A percentile compares a stretch with the other conserved stretches of the same genome.
Evolutionary conservation across 2,329 filamentous ascomycete genomes (phyloP).

Genomic region (Penicillium italicum): DNA sequence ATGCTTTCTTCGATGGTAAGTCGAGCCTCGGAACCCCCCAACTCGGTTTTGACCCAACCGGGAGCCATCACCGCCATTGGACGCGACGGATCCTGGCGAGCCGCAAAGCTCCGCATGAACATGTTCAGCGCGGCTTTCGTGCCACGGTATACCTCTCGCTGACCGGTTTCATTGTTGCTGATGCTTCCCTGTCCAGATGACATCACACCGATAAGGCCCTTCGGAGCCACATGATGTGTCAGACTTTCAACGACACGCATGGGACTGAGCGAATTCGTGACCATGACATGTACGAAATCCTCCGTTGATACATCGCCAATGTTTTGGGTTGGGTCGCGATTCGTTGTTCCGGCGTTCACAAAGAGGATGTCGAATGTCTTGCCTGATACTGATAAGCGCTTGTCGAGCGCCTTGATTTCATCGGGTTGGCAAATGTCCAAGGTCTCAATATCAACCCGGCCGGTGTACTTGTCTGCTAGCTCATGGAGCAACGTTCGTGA

Average conservation of each 20-base stretch:
- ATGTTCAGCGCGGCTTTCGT: constrained; percentile 1
- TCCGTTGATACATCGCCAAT: constrained; percentile 2
- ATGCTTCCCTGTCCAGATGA: constrained; percentile 3
- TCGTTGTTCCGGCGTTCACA: not conserved
- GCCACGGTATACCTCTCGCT: not conserved
- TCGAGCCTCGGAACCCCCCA: not conserved
- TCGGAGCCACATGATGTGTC: not conserved
- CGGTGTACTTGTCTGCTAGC: not conserved
- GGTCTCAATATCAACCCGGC: not conserved
- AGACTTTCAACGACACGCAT: constrained; percentile 2
- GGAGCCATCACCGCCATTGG: not conserved
- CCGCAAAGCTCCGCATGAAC: constrained; percentile 3
- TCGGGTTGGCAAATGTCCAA: not conserved
- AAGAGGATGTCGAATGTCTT: not conserved
- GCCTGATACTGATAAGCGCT: not conserved
- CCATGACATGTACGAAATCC: constrained; percentile 3
- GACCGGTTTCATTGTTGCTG: constrained; percentile 2
- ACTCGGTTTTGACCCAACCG: constrained; percentile 1
- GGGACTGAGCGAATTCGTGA: constrained; percentile 2
- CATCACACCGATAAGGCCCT: constrained; percentile 1
- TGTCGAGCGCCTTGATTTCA: constrained; percentile 1
- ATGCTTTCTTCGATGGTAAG: constrained; percentile 2
- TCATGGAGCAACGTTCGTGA: not conserved
- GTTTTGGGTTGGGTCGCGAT: not conserved
- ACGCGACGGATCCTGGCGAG: not conserved